Base-by-base conservation (phyloP, 108 stramenopile species). In the Pseudonitzschia pungens region DNA sequence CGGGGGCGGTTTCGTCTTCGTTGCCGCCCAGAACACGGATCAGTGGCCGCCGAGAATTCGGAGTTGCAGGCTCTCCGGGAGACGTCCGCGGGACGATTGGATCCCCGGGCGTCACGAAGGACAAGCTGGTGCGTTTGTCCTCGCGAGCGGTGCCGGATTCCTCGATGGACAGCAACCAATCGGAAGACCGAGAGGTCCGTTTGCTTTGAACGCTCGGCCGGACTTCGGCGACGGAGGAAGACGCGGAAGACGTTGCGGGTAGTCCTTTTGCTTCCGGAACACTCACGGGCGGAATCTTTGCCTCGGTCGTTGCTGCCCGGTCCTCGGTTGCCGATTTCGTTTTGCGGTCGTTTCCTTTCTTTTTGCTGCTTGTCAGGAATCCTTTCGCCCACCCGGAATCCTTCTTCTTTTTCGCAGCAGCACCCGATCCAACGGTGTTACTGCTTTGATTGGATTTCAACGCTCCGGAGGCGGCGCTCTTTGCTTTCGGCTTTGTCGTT, bases 381-480 rank as follows among this genome's bases (percentile, higher is more conserved):
- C 54, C 54, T 26, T 55, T 55, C 4, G 54, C 21, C 54, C 54
- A 55, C 7, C 54, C 54, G 24, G 54, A 55, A 24, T 55, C 54
- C 22, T 55, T 55, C 22, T 55, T 55, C 10, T 26, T 2, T 55
- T 55, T 55, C 22, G 54, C 1, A 24, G 54, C 24, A 24, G 20
- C 18, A 53, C n/a, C 24, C 2, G 26, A 6, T 3, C 2, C 22
- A 55, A 12, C 3, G 18, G 18, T 48, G 18, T 18, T 48, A 43
- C 11, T 12, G 14, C 14, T 48, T 48, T 14, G 45, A 14, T 48
- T 48, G n/a, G n/a, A n/a, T n/a, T 6, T 36, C 36, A 6, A 6
- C 36, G 36, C 4, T 36, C 6, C 36, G 36, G 36, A 6, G 36
- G 36, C 36, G 10, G 45, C 14, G 18, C 9, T 48, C 45, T 48